Evolutionary conservation across 768 basidiomycete species (phyloP).

Genomic region (Imleria badia): DNA sequence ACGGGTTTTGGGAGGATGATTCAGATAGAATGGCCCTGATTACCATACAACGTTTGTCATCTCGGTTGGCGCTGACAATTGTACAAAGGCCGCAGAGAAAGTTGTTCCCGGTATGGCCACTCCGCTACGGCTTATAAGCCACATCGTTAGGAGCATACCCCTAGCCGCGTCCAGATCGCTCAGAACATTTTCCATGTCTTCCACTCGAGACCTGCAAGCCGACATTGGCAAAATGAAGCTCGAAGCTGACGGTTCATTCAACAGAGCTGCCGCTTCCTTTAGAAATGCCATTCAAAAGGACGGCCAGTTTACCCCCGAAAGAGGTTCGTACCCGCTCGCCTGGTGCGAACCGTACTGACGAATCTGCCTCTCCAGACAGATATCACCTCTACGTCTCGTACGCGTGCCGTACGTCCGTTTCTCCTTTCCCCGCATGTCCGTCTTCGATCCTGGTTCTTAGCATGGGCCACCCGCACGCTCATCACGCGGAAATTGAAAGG

Average conservation of each 20-base stretch:
- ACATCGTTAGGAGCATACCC: constrained; percentile 2
- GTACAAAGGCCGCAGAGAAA: background rate
- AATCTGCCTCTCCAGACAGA: constrained; percentile 50
- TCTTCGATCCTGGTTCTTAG: constrained; percentile 33
- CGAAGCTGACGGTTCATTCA: constrained; percentile 65
- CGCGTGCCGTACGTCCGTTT: constrained; percentile 65
- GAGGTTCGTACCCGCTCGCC: constrained; percentile 47
- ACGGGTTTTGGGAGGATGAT: constrained; percentile 2
- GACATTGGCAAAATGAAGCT: constrained; percentile 58
- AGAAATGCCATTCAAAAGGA: constrained; percentile 55
- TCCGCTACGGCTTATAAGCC: constrained; percentile 8
- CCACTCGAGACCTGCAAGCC: constrained; percentile 36
- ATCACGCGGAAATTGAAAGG: constrained; percentile 92
- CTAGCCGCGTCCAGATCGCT: background rate
- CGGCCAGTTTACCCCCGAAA: constrained; percentile 70
- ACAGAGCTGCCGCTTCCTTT: constrained; percentile 52
- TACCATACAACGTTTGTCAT: constrained; percentile 18
- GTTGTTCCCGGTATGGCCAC: constrained; percentile 18
- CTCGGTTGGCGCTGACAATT: constrained; percentile 4
- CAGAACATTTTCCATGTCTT: constrained; percentile 26
- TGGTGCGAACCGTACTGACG: background rate
- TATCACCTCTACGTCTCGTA: constrained; percentile 91
- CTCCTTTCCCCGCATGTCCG: too few relatives aligned
- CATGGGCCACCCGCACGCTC: constrained; percentile 92
- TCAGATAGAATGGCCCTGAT: background rate